Percentiles rank a stretch among this genome's conserved stretches.
Evolutionary conservation across 768 basidiomycete species (phyloP).

Genomic region (Tulasnella sp.): DNA sequence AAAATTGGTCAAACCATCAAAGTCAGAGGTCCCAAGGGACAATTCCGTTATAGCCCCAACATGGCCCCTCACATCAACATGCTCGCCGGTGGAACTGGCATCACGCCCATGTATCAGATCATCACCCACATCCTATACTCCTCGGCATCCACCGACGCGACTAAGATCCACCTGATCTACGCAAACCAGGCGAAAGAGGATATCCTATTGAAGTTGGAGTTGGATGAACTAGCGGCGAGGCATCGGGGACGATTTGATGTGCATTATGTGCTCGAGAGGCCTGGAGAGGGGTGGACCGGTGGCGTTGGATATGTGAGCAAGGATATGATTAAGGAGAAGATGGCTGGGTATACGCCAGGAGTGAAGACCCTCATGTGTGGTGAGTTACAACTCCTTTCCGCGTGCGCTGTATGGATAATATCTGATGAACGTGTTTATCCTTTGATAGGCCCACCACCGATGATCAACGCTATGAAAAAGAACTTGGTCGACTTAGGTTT

Average conservation of each 20-base stretch:
- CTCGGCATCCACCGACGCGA: slow-evolving; percentile 56
- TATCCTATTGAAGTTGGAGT: slow-evolving; percentile 80
- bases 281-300: slow-evolving; percentile 75
- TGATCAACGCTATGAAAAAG: slow-evolving; percentile 78
- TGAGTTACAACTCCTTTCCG: slow-evolving; percentile 23
- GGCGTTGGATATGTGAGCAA: slow-evolving; percentile 89
- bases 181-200: slow-evolving; percentile 92
- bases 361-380: slow-evolving; percentile 87
- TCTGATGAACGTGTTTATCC: background rate
- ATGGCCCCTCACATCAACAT: slow-evolving; percentile 77
- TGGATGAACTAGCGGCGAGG: slow-evolving; percentile 62
- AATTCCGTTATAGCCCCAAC: slow-evolving; percentile 71
- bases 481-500: slow-evolving; percentile 81
- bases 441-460: slow-evolving; percentile 53
- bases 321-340: slow-evolving; percentile 74
- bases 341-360: slow-evolving; percentile 55
- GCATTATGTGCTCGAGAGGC: slow-evolving; percentile 90
- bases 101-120: slow-evolving; percentile 99
- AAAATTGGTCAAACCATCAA: slow-evolving; percentile 80
- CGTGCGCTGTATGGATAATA: background rate
- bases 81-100: slow-evolving; percentile 98
- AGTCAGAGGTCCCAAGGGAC: slow-evolving; percentile 94
- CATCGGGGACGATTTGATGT: slow-evolving; percentile 65
- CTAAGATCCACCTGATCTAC: slow-evolving; percentile 80
- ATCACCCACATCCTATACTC: slow-evolving; percentile 88